Base-by-base conservation (phyloP, 208 protist genomes). In the Crithidia fasciculata region DNA sequence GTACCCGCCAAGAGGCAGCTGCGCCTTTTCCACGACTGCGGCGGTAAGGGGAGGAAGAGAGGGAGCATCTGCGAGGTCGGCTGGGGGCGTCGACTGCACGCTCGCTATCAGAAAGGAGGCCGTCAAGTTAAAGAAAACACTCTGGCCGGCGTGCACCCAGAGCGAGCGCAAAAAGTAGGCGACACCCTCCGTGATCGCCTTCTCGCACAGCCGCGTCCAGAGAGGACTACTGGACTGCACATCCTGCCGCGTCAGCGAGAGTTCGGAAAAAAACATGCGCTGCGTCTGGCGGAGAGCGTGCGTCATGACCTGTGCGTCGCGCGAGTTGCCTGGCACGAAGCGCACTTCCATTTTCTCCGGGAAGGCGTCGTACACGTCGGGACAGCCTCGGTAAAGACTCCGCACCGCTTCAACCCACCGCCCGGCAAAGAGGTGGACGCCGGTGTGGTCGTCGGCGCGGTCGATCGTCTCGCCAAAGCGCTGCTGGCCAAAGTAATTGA, bases 401-500 rank as follows among this genome's bases (percentile, higher is more conserved):
- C 69, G 65, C 64, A 95, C 86, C 8, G 87, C 91, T 2, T 68
- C 83, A 41, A 78, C 71, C 76, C 82, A 93, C 8, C 84, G 60
- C 2, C 82, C 87, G 3, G 74, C 80, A 57, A 96, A 83, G 19
- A 95, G 70, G 67, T 92, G 83, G 5, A 91, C 62, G n/a, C 92
- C 92, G 15, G 89, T 87, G 85, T 95, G 92, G 56, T 91, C 89
- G 52, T 54, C 61, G 6, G 83, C 53, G 28, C 57, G 56, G 41
- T 18, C 47, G 10, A 88, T 62, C 9, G 82, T 73, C 69, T 92
- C 85, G 55, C 92, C 93, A 78, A 98, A 99, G 50, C 96, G 91
- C 84, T 99, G 97, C 72, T 96, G 90, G 9, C 97, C 97, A 80
- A 97, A 98, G 75, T 98, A 98, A 78, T 98, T 99, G 65, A 98